Conservation (phyloP, 116 monocot genomes). For the Posidonia oceanica region DNA sequence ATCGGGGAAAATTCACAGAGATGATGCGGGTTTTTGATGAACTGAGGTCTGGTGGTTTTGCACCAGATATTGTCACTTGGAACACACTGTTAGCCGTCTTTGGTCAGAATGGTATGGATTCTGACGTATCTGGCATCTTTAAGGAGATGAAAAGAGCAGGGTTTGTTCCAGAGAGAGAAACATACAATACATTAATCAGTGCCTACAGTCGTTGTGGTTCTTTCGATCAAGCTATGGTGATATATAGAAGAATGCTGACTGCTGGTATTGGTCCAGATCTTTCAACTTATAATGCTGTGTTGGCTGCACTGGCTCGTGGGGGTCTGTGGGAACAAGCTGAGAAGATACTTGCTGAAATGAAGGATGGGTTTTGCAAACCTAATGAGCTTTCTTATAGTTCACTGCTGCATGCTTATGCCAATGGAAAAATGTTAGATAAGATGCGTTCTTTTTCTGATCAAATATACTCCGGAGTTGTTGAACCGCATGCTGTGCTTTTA, state of each 20-base stretch:
- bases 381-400: constrained; percentile 81
- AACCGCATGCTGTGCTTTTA: constrained; percentile 56
- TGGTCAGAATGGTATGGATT: constrained; percentile 80
- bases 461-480: constrained; percentile 54
- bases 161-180: constrained; percentile 87
- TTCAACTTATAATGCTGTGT: constrained; percentile 84
- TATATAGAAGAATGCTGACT: constrained; percentile 74
- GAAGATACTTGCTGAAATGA: constrained; percentile 76
- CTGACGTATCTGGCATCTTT: constrained; percentile 73
- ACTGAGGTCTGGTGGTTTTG: constrained; percentile 40
- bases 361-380: constrained; percentile 50
- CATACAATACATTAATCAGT: constrained; percentile 85
- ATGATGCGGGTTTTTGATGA: constrained; percentile 79
- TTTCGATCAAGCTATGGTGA: constrained; percentile 73
- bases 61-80: constrained; percentile 86
- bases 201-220: constrained; percentile 90
- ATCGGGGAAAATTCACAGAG: constrained; percentile 57
- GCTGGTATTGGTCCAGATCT: constrained; percentile 81
- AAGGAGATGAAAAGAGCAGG: constrained; percentile 98
- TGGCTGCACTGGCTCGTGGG: constrained; percentile 88
- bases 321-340: constrained; percentile 84
- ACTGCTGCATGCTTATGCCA: constrained; percentile 88
- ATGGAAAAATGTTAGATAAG: constrained; percentile 47
- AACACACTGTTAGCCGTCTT: constrained; percentile 79
- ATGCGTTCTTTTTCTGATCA: constrained; percentile 46